Conservation (phyloP, 345 rosid genomes). For the Lepidium didymum region DNA sequence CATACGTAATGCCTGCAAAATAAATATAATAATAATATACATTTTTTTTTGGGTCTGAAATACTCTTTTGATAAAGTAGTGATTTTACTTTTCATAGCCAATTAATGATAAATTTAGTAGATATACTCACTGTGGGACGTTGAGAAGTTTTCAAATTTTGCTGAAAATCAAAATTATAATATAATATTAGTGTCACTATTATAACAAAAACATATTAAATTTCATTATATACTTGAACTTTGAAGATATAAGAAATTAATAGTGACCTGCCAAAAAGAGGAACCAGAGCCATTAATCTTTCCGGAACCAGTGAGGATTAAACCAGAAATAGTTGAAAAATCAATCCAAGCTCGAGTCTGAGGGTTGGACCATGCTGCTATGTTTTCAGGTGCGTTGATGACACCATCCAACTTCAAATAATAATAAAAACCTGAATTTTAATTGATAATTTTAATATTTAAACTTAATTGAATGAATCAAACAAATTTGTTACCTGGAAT, state of each 20-base stretch:
- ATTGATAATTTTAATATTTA: background rate
- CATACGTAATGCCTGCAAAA: slow-evolving; percentile 12
- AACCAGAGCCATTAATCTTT: slow-evolving; percentile 11
- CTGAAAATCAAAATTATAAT: background rate
- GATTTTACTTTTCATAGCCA: background rate
- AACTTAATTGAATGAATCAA: background rate
- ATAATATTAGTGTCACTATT: too few species aligned
- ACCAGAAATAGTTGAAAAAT: background rate
- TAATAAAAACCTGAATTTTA: background rate
- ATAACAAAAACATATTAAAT: background rate
- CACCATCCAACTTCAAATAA: slow-evolving; percentile 17
- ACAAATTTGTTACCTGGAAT: slow-evolving; percentile 9
- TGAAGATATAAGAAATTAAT: background rate
- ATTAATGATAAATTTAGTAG: background rate
- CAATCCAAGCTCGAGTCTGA: background rate
- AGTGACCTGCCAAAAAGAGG: slow-evolving; percentile 13
- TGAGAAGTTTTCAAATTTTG: background rate
- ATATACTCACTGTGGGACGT: slow-evolving; percentile 8
- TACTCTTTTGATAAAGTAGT: too few species aligned
- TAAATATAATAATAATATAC: background rate
- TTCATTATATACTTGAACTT: too few species aligned
- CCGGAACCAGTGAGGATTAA: slow-evolving; percentile 3
- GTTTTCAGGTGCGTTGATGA: background rate
- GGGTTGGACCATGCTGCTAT: background rate
- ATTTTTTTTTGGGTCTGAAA: too few species aligned